phyloP scores from a whole-genome alignment of 306 rosid genomes.

The Castanopsis chinensis region DNA sequence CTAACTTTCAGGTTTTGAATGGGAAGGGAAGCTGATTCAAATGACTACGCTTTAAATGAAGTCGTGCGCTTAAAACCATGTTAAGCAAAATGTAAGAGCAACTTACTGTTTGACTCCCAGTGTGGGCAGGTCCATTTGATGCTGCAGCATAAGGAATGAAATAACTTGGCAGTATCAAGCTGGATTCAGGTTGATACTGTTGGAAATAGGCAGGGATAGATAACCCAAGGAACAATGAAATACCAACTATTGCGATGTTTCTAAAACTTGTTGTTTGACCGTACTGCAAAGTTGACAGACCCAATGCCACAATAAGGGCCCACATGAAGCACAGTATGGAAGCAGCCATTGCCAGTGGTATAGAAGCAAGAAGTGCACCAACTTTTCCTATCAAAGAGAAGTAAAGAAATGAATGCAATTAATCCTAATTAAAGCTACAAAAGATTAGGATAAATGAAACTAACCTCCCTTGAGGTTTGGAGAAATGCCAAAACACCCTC shows the following conservation, averaged over 20 bases:
- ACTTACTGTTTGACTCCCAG: conserved; percentile 65
- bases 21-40: neutral
- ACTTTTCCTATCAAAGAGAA: conserved; percentile 65
- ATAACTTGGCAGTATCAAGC: conserved; percentile 79
- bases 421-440: neutral
- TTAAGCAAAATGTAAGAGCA: neutral
- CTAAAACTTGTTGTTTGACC: conserved; percentile 72
- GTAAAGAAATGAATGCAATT: neutral
- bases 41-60: neutral
- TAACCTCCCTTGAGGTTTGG: too few species aligned
- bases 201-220: conserved; percentile 93
- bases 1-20: too few species aligned
- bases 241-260: conserved; percentile 77
- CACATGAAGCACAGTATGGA: conserved; percentile 82
- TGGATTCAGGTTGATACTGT: conserved; percentile 64
- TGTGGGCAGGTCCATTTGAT: conserved; percentile 74
- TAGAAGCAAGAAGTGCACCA: conserved; percentile 96
- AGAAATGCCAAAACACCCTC: too few species aligned
- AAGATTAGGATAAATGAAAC: neutral
- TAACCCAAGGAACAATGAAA: conserved; percentile 88
- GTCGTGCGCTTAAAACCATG: neutral
- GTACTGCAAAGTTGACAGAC: conserved; percentile 74
- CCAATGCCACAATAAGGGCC: conserved; percentile 80
- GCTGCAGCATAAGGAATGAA: conserved; percentile 88
- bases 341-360: conserved; percentile 89